These are phyloP conservation scores for Pseudodiploospora longispora DNA, from an alignment of 2,329 filamentous ascomycete species.

Conservation along the genomic window DNA sequence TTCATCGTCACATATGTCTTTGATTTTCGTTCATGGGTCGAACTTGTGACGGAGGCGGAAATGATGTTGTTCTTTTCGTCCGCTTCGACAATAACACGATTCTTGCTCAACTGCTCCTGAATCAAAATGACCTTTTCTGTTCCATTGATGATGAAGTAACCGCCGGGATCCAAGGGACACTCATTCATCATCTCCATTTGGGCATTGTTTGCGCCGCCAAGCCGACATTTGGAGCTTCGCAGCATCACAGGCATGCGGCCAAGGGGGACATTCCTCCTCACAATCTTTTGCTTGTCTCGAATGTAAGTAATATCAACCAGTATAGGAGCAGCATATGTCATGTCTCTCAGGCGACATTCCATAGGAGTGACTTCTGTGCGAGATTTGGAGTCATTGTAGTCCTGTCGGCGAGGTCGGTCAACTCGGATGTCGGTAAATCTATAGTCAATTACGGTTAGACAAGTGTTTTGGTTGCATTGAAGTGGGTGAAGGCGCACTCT, in stretches of 20 bases:
- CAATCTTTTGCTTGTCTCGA: constrained; percentile 67
- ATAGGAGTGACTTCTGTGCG: constrained; percentile 79
- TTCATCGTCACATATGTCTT: constrained; percentile 95
- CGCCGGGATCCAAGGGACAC: constrained; percentile 90
- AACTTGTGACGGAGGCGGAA: constrained; percentile 93
- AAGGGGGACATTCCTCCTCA: constrained; percentile 69
- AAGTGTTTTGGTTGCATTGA: too few relatives aligned
- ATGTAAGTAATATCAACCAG: constrained; percentile 88
- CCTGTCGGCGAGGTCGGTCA: constrained; percentile 69
- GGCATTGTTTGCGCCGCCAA: constrained; percentile 73
- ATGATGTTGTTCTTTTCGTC: constrained; percentile 89
- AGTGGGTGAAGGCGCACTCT: constrained; percentile 39
- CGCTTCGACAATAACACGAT: constrained; percentile 93
- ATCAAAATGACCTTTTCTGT: constrained; percentile 98
- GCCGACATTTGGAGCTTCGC: constrained; percentile 85
- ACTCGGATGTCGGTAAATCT: constrained; percentile 83
- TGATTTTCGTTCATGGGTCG: constrained; percentile 93
- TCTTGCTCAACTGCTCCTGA: constrained; percentile 98
- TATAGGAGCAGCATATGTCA: constrained; percentile 96
- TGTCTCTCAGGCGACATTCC: constrained; percentile 91
- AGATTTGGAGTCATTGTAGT: constrained; percentile 63
- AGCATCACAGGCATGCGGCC: constrained; percentile 96
- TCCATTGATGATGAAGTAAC: constrained; percentile 95
- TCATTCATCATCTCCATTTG: constrained; percentile 92
- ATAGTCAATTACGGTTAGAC: constrained; percentile 9